A percentile compares a stretch with the other conserved stretches of the same genome.
phyloP scores from a whole-genome alignment of 495 filamentous ascomycete genomes.

The Penicillium arizonense region DNA sequence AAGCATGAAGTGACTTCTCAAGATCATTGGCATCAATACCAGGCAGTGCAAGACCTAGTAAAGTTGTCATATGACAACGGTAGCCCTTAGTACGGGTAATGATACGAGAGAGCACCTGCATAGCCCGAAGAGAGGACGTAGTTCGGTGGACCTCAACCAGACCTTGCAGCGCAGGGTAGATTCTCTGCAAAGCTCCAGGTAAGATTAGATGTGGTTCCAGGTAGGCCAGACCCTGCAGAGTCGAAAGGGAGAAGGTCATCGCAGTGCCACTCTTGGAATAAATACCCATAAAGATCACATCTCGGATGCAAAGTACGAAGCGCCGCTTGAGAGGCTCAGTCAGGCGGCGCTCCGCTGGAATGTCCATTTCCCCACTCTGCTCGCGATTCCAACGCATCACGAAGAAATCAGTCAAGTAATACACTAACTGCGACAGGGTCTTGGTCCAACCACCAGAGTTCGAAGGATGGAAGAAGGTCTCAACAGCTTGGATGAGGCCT shows the following conservation, averaged over 20 bases:
- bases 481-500: conserved; percentile 90
- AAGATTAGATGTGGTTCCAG: conserved; percentile 91
- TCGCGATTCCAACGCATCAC: conserved; percentile 98
- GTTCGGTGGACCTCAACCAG: conserved; percentile 97
- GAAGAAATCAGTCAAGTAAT: conserved; percentile 93
- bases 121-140: conserved; percentile 84
- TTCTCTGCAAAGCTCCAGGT: conserved; percentile 89
- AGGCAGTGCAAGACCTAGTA: conserved; percentile 87
- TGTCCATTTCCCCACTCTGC: conserved; percentile 83
- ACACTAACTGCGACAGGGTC: conserved; percentile 85
- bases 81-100: conserved; percentile 92
- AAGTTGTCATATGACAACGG: conserved; percentile 88
- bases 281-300: conserved; percentile 97
- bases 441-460: conserved; percentile 93
- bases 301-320: conserved; percentile 86
- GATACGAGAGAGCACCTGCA: conserved; percentile 84
- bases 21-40: conserved; percentile 98
- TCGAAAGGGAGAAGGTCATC: conserved; percentile 86
- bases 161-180: conserved; percentile 95
- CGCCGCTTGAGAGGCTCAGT: conserved; percentile 77
- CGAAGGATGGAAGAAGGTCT: conserved; percentile 98
- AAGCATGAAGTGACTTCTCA: conserved; percentile 89
- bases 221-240: conserved; percentile 83
- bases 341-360: conserved; percentile 74
- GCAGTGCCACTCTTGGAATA: conserved; percentile 91